Evolutionary conservation across 352 stramenopile species (phyloP).

Genomic region (Blastocystis sp.): DNA sequence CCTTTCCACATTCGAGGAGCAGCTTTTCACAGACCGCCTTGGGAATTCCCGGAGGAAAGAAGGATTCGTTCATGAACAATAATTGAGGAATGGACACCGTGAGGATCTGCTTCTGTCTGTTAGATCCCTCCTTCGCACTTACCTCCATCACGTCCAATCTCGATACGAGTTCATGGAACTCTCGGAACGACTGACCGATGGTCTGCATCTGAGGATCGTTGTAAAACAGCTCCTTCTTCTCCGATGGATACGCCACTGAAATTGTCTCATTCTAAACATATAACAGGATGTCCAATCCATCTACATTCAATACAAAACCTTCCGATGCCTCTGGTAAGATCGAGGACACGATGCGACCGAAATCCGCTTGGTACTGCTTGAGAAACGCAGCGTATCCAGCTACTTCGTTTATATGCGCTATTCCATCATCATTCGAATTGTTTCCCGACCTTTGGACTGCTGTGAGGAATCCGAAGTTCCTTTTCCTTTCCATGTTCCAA

Average conservation of each 20-base stretch:
- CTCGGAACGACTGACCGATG: not conserved
- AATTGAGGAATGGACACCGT: not conserved
- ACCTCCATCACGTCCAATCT: not conserved
- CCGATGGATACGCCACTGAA: not conserved
- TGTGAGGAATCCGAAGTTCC: not conserved
- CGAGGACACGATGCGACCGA: not conserved
- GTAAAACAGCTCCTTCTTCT: not conserved
- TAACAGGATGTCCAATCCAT: no score
- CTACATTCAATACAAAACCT: no score
- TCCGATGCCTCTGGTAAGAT: no score
- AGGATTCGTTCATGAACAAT: not conserved
- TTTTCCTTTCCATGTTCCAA: not conserved
- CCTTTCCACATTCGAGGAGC: not conserved
- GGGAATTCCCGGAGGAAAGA: not conserved
- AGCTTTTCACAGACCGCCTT: not conserved
- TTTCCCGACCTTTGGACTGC: not conserved
- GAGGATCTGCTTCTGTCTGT: not conserved
- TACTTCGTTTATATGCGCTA: not conserved
- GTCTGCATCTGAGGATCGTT: not conserved
- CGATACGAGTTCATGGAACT: not conserved
- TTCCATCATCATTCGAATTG: not conserved
- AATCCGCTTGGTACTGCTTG: not conserved
- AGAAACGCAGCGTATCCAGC: not conserved
- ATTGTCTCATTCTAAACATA: not conserved
- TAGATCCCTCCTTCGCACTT: not conserved